Evolutionary conservation across 139 green algal genomes (phyloP), one percentile per base, ranked within the genome.

Genomic region (Trebouxia sp.): DNA sequence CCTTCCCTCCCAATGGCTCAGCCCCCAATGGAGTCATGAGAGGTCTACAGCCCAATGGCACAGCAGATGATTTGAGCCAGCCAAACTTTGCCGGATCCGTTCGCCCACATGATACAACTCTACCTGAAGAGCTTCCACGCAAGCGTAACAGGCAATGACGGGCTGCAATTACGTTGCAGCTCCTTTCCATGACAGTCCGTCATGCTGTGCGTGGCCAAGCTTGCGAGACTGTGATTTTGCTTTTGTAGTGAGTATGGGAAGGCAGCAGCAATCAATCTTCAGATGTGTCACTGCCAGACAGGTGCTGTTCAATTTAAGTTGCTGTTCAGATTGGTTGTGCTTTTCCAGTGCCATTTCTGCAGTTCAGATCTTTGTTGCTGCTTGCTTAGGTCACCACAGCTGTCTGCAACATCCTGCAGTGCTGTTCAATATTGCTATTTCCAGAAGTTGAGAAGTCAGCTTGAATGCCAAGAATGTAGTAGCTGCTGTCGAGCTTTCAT

Each of bases 321-420:
- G 62, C 62, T n/a, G 62, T 72, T 72, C 32, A 42, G 62, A 72
- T 72, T 72, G n/a, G 62, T 72, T 42, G 62, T 72, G 62, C 62
- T 72, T 30, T 72, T 72, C 43, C 62, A 28, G 62, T 35, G 35
- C 20, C 32, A 45, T 26, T 28, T 72, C 62, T 45, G 62, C 14
- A 72, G 35, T 72, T 72, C 32, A 43, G 62, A 30, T 2, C 15
- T 72, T 32, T 72, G 42, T 72, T 72, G 62, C 62, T 72, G 32
- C 62, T 42, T 72, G 32, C 35, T 72, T 72, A 43, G 62, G 43
- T 72, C 6, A 72, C 0, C 43, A n/a, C 35, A 72, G 32, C 28
- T 72, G 62, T 35, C 14, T 30, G 62, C 32, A 39, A 42, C 30
- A 30, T 39, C 41, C 11, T 24, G 14, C 32, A 24, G 37, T 72